A percentile compares a stretch with the other conserved stretches of the same genome.
These are phyloP conservation scores for Ceratocystis smalleyi DNA, from an alignment of 2,329 filamentous ascomycete genomes.

Conservation along the genomic window DNA sequence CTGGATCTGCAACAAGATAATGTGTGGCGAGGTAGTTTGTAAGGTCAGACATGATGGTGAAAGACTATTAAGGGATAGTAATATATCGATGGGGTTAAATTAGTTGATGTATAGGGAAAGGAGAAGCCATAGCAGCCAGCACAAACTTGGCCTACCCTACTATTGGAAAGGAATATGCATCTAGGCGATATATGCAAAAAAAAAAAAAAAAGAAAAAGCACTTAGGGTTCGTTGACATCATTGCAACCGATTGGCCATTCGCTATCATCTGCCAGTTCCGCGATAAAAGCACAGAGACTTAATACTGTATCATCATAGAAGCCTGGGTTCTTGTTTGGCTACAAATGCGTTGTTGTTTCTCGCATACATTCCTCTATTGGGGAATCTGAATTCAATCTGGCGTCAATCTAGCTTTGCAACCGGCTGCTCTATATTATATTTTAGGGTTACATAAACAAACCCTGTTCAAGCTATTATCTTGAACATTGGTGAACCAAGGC, in stretches of 20 bases:
- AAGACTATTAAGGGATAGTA: neutral
- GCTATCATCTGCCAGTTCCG: too few species aligned
- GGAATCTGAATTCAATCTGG: too few species aligned
- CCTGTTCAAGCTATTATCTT: neutral
- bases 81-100: too few species aligned
- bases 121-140: neutral
- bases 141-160: neutral
- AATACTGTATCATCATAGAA: too few species aligned
- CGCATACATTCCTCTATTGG: too few species aligned
- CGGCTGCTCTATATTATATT: too few species aligned
- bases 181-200: neutral
- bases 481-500: neutral
- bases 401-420: too few species aligned
- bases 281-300: too few species aligned
- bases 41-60: conserved; percentile 32
- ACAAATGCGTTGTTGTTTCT: too few species aligned
- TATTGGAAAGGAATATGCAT: neutral
- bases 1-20: conserved; percentile 54
- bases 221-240: neutral
- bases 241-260: too few species aligned
- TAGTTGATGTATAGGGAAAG: neutral
- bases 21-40: conserved; percentile 80
- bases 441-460: neutral
- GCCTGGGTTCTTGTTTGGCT: too few species aligned
- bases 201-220: too few species aligned